phyloP scores from a whole-genome alignment of 192 early-diverging fungal species.

The Funneliformis geosporum region DNA sequence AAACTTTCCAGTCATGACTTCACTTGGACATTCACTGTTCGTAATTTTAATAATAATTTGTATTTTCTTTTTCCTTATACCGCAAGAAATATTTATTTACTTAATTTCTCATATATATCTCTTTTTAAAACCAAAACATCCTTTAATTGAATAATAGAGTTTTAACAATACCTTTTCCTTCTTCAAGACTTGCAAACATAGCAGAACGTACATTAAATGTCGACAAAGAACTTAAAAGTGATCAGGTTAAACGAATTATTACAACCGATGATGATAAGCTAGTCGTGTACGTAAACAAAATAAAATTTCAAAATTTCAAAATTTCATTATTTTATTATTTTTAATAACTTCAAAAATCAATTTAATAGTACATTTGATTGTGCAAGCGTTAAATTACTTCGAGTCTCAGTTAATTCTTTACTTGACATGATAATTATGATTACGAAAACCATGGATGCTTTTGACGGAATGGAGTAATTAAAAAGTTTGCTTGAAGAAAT shows the following conservation, averaged over 20 bases:
- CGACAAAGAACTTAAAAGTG: constrained; percentile 49
- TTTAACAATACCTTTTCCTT: constrained; percentile 41
- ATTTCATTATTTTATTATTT: background rate
- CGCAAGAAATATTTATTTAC: too few relatives aligned
- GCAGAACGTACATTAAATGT: constrained; percentile 45
- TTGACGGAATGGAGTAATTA: constrained; percentile 30
- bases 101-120: too few relatives aligned
- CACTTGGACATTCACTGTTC: background rate
- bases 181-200: constrained; percentile 41
- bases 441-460: constrained; percentile 47
- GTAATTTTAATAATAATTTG: background rate
- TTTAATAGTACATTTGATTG: constrained; percentile 44
- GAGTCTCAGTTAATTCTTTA: constrained; percentile 53
- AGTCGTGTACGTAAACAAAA: constrained; percentile 40
- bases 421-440: constrained; percentile 55
- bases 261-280: constrained; percentile 32
- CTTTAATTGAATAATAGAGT: background rate
- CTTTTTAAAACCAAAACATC: too few relatives aligned
- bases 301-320: too few relatives aligned
- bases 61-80: background rate
- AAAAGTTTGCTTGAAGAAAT: too few relatives aligned
- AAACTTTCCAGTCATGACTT: background rate
- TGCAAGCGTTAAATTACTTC: constrained; percentile 41
- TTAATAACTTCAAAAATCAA: background rate
- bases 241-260: constrained; percentile 43